Evolutionary conservation across 2,329 filamentous ascomycete genomes (phyloP).

Genomic region (Beauveria brongniartii): DNA sequence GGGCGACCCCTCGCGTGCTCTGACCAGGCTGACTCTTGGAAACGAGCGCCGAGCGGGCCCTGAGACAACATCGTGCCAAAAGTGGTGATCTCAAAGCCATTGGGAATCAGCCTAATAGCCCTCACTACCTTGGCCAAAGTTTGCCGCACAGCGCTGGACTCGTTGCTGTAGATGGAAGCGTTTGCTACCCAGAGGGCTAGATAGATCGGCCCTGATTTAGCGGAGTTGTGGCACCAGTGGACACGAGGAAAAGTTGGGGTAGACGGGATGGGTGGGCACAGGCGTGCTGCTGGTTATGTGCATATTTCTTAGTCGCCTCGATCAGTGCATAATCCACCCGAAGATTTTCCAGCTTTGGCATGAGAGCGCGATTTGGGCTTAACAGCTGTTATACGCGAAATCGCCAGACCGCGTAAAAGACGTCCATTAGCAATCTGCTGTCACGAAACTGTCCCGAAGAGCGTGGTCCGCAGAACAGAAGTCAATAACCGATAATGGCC

Average conservation of each 20-base stretch:
- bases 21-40: slow-evolving; percentile 13
- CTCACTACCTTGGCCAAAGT: neutral
- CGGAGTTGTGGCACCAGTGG: slow-evolving; percentile 5
- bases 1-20: slow-evolving; percentile 16
- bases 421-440: neutral
- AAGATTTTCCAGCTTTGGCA: slow-evolving; percentile 12
- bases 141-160: neutral
- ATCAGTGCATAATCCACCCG: slow-evolving; percentile 8
- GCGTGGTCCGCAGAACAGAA: neutral
- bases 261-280: neutral
- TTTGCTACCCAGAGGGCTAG: neutral
- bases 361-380: slow-evolving; percentile 4
- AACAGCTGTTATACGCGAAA: neutral
- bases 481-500: slow-evolving; percentile 53
- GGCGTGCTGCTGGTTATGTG: neutral
- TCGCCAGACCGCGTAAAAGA: neutral
- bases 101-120: neutral
- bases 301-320: slow-evolving; percentile 1
- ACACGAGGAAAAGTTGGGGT: slow-evolving; percentile 8
- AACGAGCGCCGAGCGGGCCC: neutral
- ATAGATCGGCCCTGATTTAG: neutral
- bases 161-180: neutral
- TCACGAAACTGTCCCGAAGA: neutral
- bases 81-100: slow-evolving; percentile 24
- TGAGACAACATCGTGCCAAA: slow-evolving; percentile 17